These are phyloP conservation scores for Urtica urens DNA, from an alignment of 306 rosid genomes.

Conservation along the genomic window DNA sequence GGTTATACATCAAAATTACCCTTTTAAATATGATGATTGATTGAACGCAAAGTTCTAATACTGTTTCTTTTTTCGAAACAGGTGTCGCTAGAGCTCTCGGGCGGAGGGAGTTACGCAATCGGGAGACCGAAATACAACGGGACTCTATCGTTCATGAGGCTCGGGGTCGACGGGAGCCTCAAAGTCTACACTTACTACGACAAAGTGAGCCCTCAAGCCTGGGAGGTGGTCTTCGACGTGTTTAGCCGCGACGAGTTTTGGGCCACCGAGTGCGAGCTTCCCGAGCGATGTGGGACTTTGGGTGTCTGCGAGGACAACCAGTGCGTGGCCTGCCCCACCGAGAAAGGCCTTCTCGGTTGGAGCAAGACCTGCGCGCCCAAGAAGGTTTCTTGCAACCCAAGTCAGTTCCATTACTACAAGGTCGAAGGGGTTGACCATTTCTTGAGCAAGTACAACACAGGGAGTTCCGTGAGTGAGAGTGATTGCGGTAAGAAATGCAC, in stretches of 20 bases:
- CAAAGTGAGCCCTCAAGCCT: conserved; percentile 30
- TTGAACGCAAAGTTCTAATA: too few species aligned
- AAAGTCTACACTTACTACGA: conserved; percentile 38
- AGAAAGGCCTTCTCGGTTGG: conserved; percentile 22
- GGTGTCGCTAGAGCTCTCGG: conserved; percentile 18
- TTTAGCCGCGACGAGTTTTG: conserved; percentile 31
- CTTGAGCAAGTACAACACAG: conserved; percentile 34
- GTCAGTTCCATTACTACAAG: conserved; percentile 44
- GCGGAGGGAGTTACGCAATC: conserved; percentile 5
- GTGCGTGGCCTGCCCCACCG: conserved; percentile 26
- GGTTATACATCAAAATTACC: too few species aligned
- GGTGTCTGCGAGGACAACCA: conserved; percentile 25
- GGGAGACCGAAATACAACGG: conserved; percentile 52
- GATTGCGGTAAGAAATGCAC: conserved; percentile 39
- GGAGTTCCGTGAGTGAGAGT: conserved; percentile 29
- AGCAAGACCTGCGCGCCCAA: conserved; percentile 22
- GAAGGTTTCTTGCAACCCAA: conserved; percentile 28
- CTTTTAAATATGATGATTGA: too few species aligned
- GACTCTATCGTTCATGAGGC: conserved; percentile 47
- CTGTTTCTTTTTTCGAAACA: conserved; percentile 23
- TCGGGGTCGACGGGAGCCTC: conserved; percentile 66
- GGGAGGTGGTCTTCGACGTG: conserved; percentile 42
- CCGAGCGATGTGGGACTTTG: conserved; percentile 21
- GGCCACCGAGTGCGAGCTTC: conserved; percentile 18
- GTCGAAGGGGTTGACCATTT: conserved; percentile 61